These are phyloP conservation scores for Cytidiella melzeri DNA, from an alignment of 768 basidiomycete genomes.

Conservation along the genomic window DNA sequence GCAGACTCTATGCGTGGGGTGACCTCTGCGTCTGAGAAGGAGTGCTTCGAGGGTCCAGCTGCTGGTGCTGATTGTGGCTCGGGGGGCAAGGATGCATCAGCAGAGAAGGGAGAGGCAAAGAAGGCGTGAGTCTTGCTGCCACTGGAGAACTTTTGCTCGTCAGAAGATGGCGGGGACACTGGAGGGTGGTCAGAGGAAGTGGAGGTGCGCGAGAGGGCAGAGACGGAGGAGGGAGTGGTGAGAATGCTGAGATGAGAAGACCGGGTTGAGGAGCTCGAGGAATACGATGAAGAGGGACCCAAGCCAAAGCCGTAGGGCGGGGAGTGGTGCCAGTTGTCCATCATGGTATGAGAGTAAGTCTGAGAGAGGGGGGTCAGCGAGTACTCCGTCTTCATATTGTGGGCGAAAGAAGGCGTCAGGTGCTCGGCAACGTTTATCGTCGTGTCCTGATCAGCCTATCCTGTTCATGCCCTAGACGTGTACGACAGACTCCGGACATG, in stretches of 20 bases:
- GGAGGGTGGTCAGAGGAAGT: constrained; percentile 1
- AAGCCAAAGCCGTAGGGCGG: not conserved
- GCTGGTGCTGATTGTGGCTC: constrained; percentile 6
- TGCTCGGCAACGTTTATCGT: not conserved
- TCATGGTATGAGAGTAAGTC: constrained; percentile 9
- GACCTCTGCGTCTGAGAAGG: constrained; percentile 18
- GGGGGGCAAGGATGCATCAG: constrained; percentile 16
- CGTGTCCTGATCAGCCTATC: not conserved
- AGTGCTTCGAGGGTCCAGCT: constrained; percentile 37
- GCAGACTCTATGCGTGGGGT: constrained; percentile 16
- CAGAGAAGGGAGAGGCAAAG: constrained; percentile 35
- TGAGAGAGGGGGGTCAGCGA: not conserved
- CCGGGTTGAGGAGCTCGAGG: constrained; percentile 11
- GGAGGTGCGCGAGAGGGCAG: constrained; percentile 10
- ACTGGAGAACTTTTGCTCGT: constrained; percentile 19
- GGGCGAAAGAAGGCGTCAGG: not conserved
- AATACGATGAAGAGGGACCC: constrained; percentile 18
- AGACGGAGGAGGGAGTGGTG: constrained; percentile 13
- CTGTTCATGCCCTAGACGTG: not conserved
- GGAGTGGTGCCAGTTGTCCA: constrained; percentile 19
- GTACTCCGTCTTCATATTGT: not conserved
- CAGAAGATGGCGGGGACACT: constrained; percentile 19
- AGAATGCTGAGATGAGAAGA: constrained; percentile 23
- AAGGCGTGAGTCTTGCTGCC: constrained; percentile 27
- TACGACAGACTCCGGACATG: not conserved